A percentile compares a stretch with the other conserved stretches of the same genome.
Evolutionary conservation across 768 basidiomycete genomes (phyloP).

Genomic region (Hirschioporus abietinus): DNA sequence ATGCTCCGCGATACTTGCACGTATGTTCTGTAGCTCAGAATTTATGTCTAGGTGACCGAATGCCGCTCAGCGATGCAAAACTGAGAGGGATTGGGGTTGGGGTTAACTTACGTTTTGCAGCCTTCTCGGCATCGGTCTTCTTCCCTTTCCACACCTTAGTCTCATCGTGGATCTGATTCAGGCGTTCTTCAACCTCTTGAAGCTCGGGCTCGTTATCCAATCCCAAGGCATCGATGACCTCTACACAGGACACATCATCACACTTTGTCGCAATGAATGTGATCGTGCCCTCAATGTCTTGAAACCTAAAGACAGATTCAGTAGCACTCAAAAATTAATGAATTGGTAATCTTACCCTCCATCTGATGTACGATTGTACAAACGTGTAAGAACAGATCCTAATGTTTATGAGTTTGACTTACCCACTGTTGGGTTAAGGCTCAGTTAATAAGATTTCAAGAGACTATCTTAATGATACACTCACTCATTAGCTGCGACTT

Average conservation of each 20-base stretch:
- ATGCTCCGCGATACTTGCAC: constrained; percentile 34
- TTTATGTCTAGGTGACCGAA: constrained; percentile 31
- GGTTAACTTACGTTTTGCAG: constrained; percentile 35
- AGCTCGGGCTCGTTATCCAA: constrained; percentile 50
- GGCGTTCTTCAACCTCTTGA: constrained; percentile 41
- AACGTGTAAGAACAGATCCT: constrained; percentile 2
- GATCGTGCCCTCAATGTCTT: constrained; percentile 47
- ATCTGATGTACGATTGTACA: constrained; percentile 28
- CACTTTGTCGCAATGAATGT: constrained; percentile 64
- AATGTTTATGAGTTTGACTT: constrained; percentile 15
- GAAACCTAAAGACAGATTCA: constrained; percentile 28
- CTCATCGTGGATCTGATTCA: constrained; percentile 32
- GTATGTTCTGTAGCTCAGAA: constrained; percentile 31
- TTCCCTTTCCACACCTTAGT: constrained; percentile 34
- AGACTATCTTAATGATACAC: constrained; percentile 9
- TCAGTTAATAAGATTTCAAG: no score
- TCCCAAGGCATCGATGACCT: constrained; percentile 45
- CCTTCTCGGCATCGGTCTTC: constrained; percentile 34
- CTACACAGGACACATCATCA: constrained; percentile 58
- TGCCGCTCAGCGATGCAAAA: not conserved
- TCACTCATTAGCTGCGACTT: constrained; percentile 57
- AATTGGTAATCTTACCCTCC: constrained; percentile 41
- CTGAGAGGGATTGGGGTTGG: constrained; percentile 10
- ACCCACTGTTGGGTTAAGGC: constrained; percentile 33
- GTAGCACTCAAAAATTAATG: constrained; percentile 4